Percentiles rank a stretch among this genome's conserved stretches.
These are phyloP conservation scores for Musa acuminata DNA, from an alignment of 176 grass and related monocot species.

Conservation along the genomic window DNA sequence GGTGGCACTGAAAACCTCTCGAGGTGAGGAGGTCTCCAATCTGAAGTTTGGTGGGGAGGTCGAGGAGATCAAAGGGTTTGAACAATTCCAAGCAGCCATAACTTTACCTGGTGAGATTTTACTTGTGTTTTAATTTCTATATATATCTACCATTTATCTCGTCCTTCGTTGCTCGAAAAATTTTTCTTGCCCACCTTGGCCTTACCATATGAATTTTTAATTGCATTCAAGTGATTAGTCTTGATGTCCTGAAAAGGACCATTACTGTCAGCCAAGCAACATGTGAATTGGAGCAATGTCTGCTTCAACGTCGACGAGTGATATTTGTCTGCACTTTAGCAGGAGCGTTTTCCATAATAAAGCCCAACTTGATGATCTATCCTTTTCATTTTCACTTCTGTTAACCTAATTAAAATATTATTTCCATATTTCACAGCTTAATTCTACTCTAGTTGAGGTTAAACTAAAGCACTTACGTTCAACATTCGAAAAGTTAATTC, in stretches of 20 bases:
- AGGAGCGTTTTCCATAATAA: too few species aligned
- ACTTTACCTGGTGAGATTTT: slow-evolving; percentile 69
- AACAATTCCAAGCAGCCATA: slow-evolving; percentile 75
- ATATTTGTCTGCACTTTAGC: too few species aligned
- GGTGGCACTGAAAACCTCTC: slow-evolving; percentile 77
- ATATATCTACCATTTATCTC: not conserved
- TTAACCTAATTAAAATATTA: not conserved
- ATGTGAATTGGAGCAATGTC: too few species aligned
- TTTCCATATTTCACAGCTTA: not conserved
- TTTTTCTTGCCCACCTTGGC: too few species aligned
- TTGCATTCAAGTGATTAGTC: too few species aligned
- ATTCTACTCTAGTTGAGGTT: not conserved
- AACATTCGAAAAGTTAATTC: too few species aligned
- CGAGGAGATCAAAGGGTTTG: slow-evolving; percentile 63
- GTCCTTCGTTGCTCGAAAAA: not conserved
- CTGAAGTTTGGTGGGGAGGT: slow-evolving; percentile 93
- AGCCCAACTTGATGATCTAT: too few species aligned
- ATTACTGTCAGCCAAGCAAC: too few species aligned
- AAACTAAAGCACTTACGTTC: not conserved
- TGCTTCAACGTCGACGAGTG: too few species aligned
- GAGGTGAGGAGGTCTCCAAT: slow-evolving; percentile 74
- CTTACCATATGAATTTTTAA: too few species aligned
- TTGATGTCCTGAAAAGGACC: too few species aligned
- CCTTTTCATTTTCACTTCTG: not conserved
- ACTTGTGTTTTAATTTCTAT: not conserved